Evolutionary conservation across 495 filamentous ascomycete species (phyloP), one percentile per base, ranked within the genome.

Genomic region (Neurospora sp.): DNA sequence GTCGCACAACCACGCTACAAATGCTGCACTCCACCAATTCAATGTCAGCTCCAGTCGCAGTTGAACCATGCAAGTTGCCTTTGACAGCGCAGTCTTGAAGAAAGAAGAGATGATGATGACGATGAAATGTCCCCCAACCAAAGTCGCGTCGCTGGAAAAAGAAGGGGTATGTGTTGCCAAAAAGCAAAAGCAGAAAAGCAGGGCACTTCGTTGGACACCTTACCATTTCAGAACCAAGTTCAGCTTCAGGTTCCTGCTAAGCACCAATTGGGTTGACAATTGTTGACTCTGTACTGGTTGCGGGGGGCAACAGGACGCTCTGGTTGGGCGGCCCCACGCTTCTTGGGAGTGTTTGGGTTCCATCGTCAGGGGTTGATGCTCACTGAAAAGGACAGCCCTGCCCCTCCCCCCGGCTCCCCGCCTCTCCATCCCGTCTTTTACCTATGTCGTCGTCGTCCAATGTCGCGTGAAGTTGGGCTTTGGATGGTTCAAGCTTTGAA

Each of bases 201-300:
- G 39, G 69, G 40, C 14, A 31, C 20, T n/a, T 44, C 8, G 22
- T 27, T 27, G 22, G 40, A 40, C 20, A 70, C 40, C 22, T 31
- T 41, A 35, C 17, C 38, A 40, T n/a, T 42, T 31, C 40, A 70
- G 42, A 70, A 70, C 31, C 69, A 35, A 42, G 6, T 27, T 27
- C 42, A 40, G 40, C 39, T 70, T 45, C 40, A 35, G 40, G 38
- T 70, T 61, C 53, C 53, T 65, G 53, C 53, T 27, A 65, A 48
- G 39, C 27, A 70, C 69, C 27, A 45, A 70, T 45, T 35, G 69
- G 38, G 17, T 35, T 14, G 17, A 3, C 39, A 10, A 44, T 39
- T 72, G 59, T 73, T 73, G 72, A 61, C 42, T 69, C 20, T 38
- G 69, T 3, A 65, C 31, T 37, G 22, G 53, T 73, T 73, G 72